phyloP scores from a whole-genome alignment of 2,329 filamentous ascomycete species.

The Xylaria sp. region DNA sequence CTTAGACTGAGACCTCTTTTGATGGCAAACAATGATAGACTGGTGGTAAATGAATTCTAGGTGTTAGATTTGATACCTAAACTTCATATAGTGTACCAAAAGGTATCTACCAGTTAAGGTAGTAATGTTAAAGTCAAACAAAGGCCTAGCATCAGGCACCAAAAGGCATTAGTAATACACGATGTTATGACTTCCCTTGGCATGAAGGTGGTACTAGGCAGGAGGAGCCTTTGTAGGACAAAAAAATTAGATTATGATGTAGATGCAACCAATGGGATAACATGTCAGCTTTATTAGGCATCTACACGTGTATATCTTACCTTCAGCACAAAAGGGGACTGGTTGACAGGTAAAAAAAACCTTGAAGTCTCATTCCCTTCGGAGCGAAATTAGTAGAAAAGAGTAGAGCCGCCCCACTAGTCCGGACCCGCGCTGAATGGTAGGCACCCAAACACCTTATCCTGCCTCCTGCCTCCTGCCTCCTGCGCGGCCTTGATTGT shows the following conservation, averaged over 20 bases:
- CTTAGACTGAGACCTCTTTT: neutral
- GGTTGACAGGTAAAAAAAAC: constrained; percentile 26
- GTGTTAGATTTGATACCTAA: constrained; percentile 14
- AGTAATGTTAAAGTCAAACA: neutral
- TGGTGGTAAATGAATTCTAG: neutral
- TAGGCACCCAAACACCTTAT: too few species aligned
- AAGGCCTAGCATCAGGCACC: constrained; percentile 27
- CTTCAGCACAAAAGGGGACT: neutral
- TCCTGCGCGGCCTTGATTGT: constrained; percentile 19
- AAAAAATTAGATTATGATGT: neutral
- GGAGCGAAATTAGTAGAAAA: constrained; percentile 14
- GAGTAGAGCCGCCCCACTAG: neutral
- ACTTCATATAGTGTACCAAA: neutral
- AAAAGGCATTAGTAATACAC: constrained; percentile 28
- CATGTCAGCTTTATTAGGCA: constrained; percentile 31
- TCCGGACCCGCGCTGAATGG: constrained; percentile 1
- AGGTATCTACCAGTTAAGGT: neutral
- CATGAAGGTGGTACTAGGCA: neutral
- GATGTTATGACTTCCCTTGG: neutral
- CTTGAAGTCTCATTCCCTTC: too few species aligned
- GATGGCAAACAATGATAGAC: neutral
- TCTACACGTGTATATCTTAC: constrained; percentile 21
- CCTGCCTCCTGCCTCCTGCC: neutral
- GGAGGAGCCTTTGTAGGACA: neutral
- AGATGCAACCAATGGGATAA: constrained; percentile 20